Evolutionary conservation across 345 rosid species (phyloP), one percentile per base, ranked within the genome.

Genomic region (Acer negundo): DNA sequence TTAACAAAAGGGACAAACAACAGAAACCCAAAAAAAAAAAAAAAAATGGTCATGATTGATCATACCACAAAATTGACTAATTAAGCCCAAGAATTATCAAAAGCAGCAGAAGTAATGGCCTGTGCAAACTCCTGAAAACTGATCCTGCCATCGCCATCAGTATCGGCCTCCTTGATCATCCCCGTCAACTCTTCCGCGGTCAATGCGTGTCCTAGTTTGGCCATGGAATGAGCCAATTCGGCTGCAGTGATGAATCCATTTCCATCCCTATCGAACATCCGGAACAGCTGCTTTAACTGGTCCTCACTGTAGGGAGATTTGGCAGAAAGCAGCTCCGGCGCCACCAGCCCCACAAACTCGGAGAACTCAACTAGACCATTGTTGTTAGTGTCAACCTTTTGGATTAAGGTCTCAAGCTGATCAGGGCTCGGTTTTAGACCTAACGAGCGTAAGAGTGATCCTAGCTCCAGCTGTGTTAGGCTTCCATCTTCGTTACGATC

Each of bases 141-240:
- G 47, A 96, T 96, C 80, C 91, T 80, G 0, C 99, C 99, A 42
- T 96, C 98, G 0, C 99, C 99, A 22, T 96, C 98, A 1, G 88
- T 85, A 75, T 96, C 99, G 0, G 98, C 99, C 78, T 96, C 99
- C 85, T 75, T 92, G 69, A 96, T 96, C 99, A 96, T 96, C 76
- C 94, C 99, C 0, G 94, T 88, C 78, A 96, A 77, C 82, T 96
- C 98, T 69, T 89, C 95, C 0, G 85, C 95, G 0, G 95, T 92
- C 70, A 94, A 86, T 0, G 93, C 91, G 46, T 94, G 93, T n/a
- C 97, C 97, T 7, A 92, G 80, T 82, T 83, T 91, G 0, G 98
- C 97, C 98, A 92, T 94, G 0, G 97, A 90, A 76, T 92, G 95
- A 4, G 97, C 95, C 81, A 94, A 80, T 78, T 94, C 98, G 0